phyloP scores from a whole-genome alignment of 805 yeast species.

The Sugiyamaella smithiae region DNA sequence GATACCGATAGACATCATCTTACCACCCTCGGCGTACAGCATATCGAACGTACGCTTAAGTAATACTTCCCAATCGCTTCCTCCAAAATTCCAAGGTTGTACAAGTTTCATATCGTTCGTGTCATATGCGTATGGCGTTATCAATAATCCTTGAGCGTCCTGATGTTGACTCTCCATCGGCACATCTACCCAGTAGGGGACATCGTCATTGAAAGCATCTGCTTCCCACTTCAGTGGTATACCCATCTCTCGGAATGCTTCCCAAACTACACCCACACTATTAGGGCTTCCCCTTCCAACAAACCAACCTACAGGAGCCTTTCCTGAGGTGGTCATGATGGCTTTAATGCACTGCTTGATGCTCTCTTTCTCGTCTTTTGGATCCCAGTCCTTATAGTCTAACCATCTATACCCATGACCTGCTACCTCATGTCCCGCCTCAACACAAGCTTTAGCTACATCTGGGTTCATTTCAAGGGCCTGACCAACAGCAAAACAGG shows the following conservation, averaged over 20 bases:
- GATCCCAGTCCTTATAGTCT: conserved; percentile 30
- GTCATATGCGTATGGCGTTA: conserved; percentile 35
- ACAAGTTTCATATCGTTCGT: conserved; percentile 34
- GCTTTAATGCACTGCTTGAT: conserved; percentile 33
- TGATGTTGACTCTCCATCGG: conserved; percentile 25
- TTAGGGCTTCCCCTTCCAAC: conserved; percentile 37
- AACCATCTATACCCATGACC: conserved; percentile 41
- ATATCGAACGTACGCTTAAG: conserved; percentile 39
- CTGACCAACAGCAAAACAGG: conserved; percentile 40
- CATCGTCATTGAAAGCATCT: conserved; percentile 39
- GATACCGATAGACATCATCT: conserved; percentile 39
- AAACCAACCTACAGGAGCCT: conserved; percentile 38
- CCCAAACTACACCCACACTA: conserved; percentile 35
- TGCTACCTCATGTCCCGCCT: conserved; percentile 41
- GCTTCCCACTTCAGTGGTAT: conserved; percentile 37
- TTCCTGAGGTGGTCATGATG: conserved; percentile 34
- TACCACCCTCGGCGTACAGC: conserved; percentile 38
- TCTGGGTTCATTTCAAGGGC: conserved; percentile 38
- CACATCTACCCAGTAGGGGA: conserved; percentile 38
- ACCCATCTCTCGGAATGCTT: conserved; percentile 36
- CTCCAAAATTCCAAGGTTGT: conserved; percentile 30
- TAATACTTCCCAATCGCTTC: conserved; percentile 33
- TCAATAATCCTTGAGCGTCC: conserved; percentile 24
- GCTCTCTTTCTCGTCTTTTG: conserved; percentile 36
- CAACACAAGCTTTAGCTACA: conserved; percentile 37